phyloP scores from a whole-genome alignment of 768 basidiomycete genomes.

The Suillus fuscotomentosus region DNA sequence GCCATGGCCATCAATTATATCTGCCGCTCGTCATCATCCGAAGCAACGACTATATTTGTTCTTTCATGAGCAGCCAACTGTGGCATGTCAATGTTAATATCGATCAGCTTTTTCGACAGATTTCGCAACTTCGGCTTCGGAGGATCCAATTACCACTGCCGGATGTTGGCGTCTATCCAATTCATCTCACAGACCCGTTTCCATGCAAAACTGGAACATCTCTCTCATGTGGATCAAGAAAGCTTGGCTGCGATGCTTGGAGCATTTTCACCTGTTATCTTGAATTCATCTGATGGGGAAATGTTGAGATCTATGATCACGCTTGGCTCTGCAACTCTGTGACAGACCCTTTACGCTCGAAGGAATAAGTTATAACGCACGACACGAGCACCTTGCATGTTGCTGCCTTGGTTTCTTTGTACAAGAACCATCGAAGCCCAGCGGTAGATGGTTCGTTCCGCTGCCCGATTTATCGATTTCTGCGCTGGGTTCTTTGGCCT shows the following conservation, averaged over 20 bases:
- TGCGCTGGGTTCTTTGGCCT: too few species aligned
- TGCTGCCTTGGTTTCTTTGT: background rate
- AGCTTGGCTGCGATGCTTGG: background rate
- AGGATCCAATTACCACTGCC: background rate
- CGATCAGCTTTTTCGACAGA: background rate
- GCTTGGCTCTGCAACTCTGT: background rate
- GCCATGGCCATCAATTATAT: conserved; percentile 16
- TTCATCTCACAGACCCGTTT: background rate
- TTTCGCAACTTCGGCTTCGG: background rate
- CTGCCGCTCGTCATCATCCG: background rate
- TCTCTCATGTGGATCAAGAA: background rate
- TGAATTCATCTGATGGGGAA: background rate
- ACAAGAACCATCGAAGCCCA: background rate
- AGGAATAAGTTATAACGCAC: too few species aligned
- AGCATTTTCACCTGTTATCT: background rate
- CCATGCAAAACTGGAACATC: background rate
- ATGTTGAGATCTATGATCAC: background rate
- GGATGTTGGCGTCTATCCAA: background rate
- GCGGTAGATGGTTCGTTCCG: background rate
- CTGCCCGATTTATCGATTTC: background rate
- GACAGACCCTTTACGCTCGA: background rate
- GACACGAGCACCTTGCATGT: background rate
- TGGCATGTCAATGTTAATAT: background rate
- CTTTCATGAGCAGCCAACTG: background rate
- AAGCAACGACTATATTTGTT: background rate